Base-by-base conservation (phyloP, 2,329 filamentous ascomycete genomes). In the Cladosporium oxysporum region DNA sequence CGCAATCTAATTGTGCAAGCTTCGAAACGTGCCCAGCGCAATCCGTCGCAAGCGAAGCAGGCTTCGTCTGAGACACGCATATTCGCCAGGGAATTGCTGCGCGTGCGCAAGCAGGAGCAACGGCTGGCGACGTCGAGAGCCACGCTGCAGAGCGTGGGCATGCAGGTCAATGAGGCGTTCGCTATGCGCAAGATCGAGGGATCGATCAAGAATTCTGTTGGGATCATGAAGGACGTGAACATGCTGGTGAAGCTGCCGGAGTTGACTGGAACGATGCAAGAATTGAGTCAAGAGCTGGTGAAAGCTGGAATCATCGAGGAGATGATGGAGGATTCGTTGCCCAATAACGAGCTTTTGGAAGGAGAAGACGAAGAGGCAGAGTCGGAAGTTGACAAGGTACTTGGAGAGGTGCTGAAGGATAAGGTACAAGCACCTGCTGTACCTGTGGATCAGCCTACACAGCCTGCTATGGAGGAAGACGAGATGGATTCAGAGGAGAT, bases 131-230 rank as follows among this genome's bases (percentile, higher is more conserved):
- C 94, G 0, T 90, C 90, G 73, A 96, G 96, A 77, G 95, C 95
- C 1, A 95, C 98, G 80, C 86, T 99, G 58, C 89, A 90, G 76
- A 94, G 90, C 71, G 94, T 99, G 52, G 90, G 94, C 79, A 96
- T 98, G 93, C 95, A 98, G 80, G 94, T 99, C 75, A 92, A 93
- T 75, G 94, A 98, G 81, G 93, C 95, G 1, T 98, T 98, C 79
- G 91, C 92, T 1, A 90, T 98, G 73, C 89, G 92, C 72, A 96
- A 96, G 84, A 98, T 99, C 69, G 93, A 98, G 80, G 94, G 93
- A 55, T 93, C 90, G 74, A 93, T 99, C 75, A 87, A 88, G 71
- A 90, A 91, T 50, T 92, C 89, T 72, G 93, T 94, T 10, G 91
- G 91, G 53, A 93, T 99, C 72, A 98, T 99, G 95, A 94, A 93